phyloP scores from a whole-genome alignment of 805 yeast genomes.

The Cephaloascus fragrans region DNA sequence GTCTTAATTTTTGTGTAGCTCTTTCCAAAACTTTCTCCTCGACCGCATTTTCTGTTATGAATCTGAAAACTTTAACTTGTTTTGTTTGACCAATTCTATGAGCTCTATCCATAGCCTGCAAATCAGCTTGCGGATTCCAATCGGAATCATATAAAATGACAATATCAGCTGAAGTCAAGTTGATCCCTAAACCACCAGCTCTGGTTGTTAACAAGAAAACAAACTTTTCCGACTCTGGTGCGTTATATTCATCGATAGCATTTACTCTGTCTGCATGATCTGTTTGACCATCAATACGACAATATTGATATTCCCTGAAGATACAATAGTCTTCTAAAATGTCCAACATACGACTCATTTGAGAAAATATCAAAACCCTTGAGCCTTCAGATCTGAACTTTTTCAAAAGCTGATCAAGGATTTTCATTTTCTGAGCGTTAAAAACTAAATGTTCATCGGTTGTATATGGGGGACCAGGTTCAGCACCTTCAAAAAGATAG shows the following conservation, averaged over 20 bases:
- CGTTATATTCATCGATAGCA: conserved; percentile 72
- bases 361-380: conserved; percentile 70
- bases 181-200: conserved; percentile 88
- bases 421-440: conserved; percentile 64
- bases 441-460: conserved; percentile 75
- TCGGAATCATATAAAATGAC: conserved; percentile 73
- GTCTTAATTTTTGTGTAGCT: conserved; percentile 69
- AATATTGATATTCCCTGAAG: conserved; percentile 60
- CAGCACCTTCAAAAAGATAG: conserved; percentile 78
- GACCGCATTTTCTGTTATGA: conserved; percentile 73
- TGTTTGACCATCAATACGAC: conserved; percentile 79
- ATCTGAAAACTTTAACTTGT: conserved; percentile 71
- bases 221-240: conserved; percentile 64
- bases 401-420: conserved; percentile 56
- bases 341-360: conserved; percentile 76
- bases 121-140: conserved; percentile 87
- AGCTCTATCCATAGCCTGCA: conserved; percentile 86
- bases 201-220: conserved; percentile 72
- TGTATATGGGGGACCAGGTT: conserved; percentile 83
- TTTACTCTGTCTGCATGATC: conserved; percentile 68
- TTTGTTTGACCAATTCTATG: conserved; percentile 83
- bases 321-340: conserved; percentile 72
- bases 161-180: conserved; percentile 70
- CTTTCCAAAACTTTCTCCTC: conserved; percentile 77
- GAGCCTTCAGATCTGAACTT: conserved; percentile 61